phyloP scores from a whole-genome alignment of 1,284 basidiomycete genomes.

The Hymenochaete sp. region DNA sequence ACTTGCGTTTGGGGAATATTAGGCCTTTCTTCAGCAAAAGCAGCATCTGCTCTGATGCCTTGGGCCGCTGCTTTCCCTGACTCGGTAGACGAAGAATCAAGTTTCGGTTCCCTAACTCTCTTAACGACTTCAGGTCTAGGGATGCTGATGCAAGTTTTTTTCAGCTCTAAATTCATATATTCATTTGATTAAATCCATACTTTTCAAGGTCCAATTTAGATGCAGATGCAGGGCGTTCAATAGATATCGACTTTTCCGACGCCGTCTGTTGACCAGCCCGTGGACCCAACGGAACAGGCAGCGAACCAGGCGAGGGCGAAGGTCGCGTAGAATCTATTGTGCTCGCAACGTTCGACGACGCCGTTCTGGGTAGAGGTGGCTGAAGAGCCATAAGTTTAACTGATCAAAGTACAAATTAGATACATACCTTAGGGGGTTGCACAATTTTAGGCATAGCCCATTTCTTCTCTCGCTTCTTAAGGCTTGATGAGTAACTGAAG shows the following conservation, averaged over 20 bases:
- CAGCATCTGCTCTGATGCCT: no score
- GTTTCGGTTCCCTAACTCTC: slow-evolving; percentile 45
- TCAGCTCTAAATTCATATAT: background rate
- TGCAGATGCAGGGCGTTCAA: slow-evolving; percentile 29
- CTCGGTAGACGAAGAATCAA: slow-evolving; percentile 21
- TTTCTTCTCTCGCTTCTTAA: slow-evolving; percentile 57
- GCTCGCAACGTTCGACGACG: background rate
- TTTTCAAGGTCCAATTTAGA: slow-evolving; percentile 53
- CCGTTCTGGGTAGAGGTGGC: background rate
- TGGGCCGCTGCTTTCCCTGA: slow-evolving; percentile 4
- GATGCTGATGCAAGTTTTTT: slow-evolving; percentile 36
- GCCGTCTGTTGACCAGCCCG: slow-evolving; percentile 29
- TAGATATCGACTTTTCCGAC: slow-evolving; percentile 21
- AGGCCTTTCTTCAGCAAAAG: no score
- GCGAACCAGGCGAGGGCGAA: background rate
- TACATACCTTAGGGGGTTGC: slow-evolving; percentile 21
- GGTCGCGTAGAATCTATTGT: slow-evolving; percentile 6
- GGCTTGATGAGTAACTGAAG: slow-evolving; percentile 55
- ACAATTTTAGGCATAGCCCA: slow-evolving; percentile 42
- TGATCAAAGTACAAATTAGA: slow-evolving; percentile 2
- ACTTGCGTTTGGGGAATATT: slow-evolving; percentile 1
- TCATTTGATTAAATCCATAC: slow-evolving; percentile 29
- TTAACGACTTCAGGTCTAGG: slow-evolving; percentile 71
- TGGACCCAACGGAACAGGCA: slow-evolving; percentile 6
- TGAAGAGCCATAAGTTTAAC: background rate